Evolutionary conservation across 1,139 yeast genomes (phyloP).

Genomic region (Yamadazyma triangularis): DNA sequence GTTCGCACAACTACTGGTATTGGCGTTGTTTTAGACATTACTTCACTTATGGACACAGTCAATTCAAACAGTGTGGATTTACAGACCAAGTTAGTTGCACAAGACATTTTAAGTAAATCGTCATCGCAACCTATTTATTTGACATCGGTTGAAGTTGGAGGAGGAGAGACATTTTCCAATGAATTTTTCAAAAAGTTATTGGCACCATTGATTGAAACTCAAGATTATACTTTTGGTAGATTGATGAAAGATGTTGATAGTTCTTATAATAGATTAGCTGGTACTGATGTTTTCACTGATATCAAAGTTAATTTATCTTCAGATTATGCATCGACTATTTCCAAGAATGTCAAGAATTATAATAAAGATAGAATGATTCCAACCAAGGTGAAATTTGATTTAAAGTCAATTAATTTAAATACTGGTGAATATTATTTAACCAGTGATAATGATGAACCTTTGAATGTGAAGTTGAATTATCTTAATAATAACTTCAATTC

Average conservation of each 20-base stretch:
- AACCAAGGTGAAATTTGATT: slow-evolving; percentile 36
- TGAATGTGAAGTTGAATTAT: slow-evolving; percentile 37
- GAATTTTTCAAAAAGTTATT: slow-evolving; percentile 44
- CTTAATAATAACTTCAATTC: slow-evolving; percentile 41
- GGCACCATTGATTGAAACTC: slow-evolving; percentile 36
- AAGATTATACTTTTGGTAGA: slow-evolving; percentile 45
- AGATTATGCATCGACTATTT: slow-evolving; percentile 27
- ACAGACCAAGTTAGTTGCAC: slow-evolving; percentile 25
- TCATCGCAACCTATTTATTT: slow-evolving; percentile 41
- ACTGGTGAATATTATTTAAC: slow-evolving; percentile 33
- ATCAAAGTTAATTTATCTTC: slow-evolving; percentile 31
- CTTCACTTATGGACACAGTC: slow-evolving; percentile 9
- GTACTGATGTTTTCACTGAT: slow-evolving; percentile 43
- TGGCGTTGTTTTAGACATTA: no score
- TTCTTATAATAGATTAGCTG: slow-evolving; percentile 25
- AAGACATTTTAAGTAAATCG: slow-evolving; percentile 30
- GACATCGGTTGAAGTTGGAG: slow-evolving; percentile 42
- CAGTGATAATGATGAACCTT: slow-evolving; percentile 36
- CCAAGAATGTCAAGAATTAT: slow-evolving; percentile 21
- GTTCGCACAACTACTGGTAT: no score
- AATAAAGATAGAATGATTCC: slow-evolving; percentile 34
- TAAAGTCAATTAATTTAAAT: slow-evolving; percentile 30
- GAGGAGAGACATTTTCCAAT: slow-evolving; percentile 45
- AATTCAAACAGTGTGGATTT: slow-evolving; percentile 14
- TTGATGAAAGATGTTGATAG: slow-evolving; percentile 25